Evolutionary conservation across 1,139 yeast genomes (phyloP).

Genomic region (Taiozyma sp.): DNA sequence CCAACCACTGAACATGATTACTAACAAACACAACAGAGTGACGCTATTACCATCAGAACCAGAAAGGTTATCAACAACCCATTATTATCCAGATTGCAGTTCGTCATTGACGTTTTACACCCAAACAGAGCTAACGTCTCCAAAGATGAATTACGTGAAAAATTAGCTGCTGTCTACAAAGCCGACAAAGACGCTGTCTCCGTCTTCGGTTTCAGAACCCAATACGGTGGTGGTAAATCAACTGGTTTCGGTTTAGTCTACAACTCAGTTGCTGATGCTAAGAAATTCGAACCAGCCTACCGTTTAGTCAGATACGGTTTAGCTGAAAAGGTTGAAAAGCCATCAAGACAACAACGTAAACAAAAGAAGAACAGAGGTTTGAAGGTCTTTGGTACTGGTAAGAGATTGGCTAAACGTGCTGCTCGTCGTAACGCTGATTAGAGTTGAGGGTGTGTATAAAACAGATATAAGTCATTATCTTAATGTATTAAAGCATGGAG

Average conservation of each 20-base stretch:
- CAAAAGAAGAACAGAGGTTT: conserved; percentile 99
- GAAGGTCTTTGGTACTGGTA: conserved; percentile 98
- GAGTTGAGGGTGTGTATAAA: conserved; percentile 3
- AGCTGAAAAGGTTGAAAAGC: conserved; percentile 92
- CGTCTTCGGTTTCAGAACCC: conserved; percentile 99
- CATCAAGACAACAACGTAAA: conserved; percentile 99
- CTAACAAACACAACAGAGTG: conserved; percentile 35
- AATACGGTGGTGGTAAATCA: conserved; percentile 99
- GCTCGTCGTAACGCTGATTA: conserved; percentile 52
- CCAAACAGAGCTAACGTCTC: conserved; percentile 99
- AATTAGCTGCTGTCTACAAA: conserved; percentile 94
- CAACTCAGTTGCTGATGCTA: conserved; percentile 97
- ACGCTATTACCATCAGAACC: conserved; percentile 99
- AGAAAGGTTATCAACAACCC: conserved; percentile 99
- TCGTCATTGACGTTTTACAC: conserved; percentile 98
- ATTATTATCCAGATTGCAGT: conserved; percentile 98
- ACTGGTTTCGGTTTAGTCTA: conserved; percentile 99
- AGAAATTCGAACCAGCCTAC: conserved; percentile 98
- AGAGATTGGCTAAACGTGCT: conserved; percentile 87
- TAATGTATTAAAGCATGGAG: background rate
- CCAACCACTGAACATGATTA: conserved; percentile 1
- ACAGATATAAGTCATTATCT: conserved; percentile 1
- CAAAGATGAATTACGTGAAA: conserved; percentile 99
- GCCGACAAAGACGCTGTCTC: conserved; percentile 98
- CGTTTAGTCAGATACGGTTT: conserved; percentile 99